A percentile compares a stretch with the other conserved stretches of the same genome.
Conservation (phyloP, 257 asterid species). For the Salvia hispanica region DNA sequence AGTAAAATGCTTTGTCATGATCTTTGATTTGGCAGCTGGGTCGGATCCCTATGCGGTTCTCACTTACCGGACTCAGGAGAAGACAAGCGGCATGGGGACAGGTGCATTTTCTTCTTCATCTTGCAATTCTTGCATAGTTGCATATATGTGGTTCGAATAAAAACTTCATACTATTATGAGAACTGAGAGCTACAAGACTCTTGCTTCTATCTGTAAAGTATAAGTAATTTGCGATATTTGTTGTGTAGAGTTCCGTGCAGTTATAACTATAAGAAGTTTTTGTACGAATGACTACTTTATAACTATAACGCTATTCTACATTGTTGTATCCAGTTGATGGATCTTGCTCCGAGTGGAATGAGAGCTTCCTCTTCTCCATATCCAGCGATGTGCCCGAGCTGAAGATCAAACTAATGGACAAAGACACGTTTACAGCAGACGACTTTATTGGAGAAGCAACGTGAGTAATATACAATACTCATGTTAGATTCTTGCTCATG, state of each 20-base stretch:
- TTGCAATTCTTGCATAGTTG: not conserved
- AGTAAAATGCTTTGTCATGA: not conserved
- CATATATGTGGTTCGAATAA: not conserved
- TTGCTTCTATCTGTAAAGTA: too few species aligned
- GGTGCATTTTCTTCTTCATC: conserved; percentile 40
- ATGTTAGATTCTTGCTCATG: too few species aligned
- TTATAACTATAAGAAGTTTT: too few species aligned
- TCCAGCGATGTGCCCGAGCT: conserved; percentile 51
- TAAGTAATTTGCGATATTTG: too few species aligned
- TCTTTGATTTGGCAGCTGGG: conserved; percentile 44
- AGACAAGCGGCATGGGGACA: conserved; percentile 68
- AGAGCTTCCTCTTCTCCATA: conserved; percentile 69
- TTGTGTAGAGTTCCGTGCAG: too few species aligned
- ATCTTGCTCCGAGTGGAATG: conserved; percentile 77
- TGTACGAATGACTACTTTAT: too few species aligned
- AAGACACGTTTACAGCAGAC: conserved; percentile 53
- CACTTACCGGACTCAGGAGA: conserved; percentile 75
- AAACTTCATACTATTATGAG: too few species aligned
- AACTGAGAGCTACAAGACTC: too few species aligned
- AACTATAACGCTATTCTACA: too few species aligned
- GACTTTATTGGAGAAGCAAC: conserved; percentile 77
- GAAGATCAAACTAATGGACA: conserved; percentile 69
- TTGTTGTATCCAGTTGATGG: conserved; percentile 54
- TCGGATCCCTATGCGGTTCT: conserved; percentile 70
- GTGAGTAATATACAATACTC: conserved; percentile 42